These are phyloP conservation scores for Diplotaxis tenuifolia DNA, from an alignment of 345 rosid genomes.

Conservation along the genomic window DNA sequence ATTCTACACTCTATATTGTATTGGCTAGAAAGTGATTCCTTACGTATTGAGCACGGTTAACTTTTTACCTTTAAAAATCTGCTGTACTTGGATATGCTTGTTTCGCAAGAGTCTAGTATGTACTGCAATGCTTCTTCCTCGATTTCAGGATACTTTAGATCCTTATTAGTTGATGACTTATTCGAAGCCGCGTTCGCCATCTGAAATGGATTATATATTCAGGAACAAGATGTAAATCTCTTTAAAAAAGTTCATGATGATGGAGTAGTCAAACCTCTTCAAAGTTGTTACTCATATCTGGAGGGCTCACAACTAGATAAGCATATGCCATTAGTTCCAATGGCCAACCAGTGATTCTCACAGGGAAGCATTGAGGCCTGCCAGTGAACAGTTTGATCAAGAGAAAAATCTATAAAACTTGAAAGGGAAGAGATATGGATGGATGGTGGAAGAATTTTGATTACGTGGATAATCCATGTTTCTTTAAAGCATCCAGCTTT, in stretches of 20 bases:
- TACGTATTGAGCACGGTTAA: constrained; percentile 76
- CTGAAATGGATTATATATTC: constrained; percentile 41
- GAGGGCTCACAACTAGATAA: constrained; percentile 81
- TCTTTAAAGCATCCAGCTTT: constrained; percentile 73
- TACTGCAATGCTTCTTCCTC: constrained; percentile 79
- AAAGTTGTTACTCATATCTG: constrained; percentile 68
- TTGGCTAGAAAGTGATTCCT: constrained; percentile 30
- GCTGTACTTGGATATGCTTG: constrained; percentile 83
- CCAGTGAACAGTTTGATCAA: constrained; percentile 12
- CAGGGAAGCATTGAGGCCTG: constrained; percentile 82
- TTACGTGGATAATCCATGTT: constrained; percentile 74
- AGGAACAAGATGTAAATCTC: constrained; percentile 5
- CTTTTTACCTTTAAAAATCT: constrained; percentile 74
- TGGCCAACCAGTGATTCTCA: constrained; percentile 91
- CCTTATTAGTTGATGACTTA: constrained; percentile 54
- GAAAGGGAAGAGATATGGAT: neutral
- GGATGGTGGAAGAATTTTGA: constrained; percentile 23
- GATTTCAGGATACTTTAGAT: constrained; percentile 60
- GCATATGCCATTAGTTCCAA: constrained; percentile 88
- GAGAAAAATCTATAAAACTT: neutral
- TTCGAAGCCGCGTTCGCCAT: constrained; percentile 94
- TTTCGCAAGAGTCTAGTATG: constrained; percentile 72
- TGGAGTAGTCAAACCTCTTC: constrained; percentile 63
- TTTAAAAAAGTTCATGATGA: neutral
- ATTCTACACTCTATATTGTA: too few species aligned